Evolutionary conservation across 768 basidiomycete species (phyloP).

Genomic region (Coprinopsis marcescibilis): DNA sequence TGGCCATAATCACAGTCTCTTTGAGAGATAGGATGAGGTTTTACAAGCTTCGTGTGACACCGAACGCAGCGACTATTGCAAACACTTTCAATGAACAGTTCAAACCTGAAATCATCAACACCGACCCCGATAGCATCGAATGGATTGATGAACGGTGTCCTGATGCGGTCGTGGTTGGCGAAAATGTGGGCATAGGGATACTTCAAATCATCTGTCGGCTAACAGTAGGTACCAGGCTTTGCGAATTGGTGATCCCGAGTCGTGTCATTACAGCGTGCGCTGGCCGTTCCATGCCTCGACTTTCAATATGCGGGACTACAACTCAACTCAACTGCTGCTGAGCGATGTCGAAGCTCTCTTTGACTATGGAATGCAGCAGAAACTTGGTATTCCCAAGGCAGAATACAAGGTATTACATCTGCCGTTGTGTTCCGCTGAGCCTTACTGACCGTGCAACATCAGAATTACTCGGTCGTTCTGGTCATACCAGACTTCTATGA

Average conservation of each 20-base stretch:
- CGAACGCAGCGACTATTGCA: slow-evolving; percentile 62
- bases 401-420: slow-evolving; percentile 72
- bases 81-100: slow-evolving; percentile 79
- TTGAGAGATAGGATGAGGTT: slow-evolving; percentile 81
- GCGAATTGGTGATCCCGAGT: slow-evolving; percentile 60
- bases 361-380: slow-evolving; percentile 52
- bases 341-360: slow-evolving; percentile 77
- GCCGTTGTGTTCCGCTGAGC: too few relatives aligned
- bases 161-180: slow-evolving; percentile 62
- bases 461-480: slow-evolving; percentile 86
- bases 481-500: slow-evolving; percentile 93
- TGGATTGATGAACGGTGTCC: slow-evolving; percentile 62
- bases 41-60: slow-evolving; percentile 75
- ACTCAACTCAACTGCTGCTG: slow-evolving; percentile 59
- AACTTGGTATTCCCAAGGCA: slow-evolving; percentile 42
- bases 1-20: slow-evolving; percentile 64
- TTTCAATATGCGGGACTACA: slow-evolving; percentile 81
- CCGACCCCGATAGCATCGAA: slow-evolving; percentile 77
- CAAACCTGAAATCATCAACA: slow-evolving; percentile 79
- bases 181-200: slow-evolving; percentile 62
- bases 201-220: too few relatives aligned
- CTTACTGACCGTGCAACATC: neutral
- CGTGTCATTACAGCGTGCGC: slow-evolving; percentile 64
- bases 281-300: slow-evolving; percentile 80
- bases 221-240: too few relatives aligned